Evolutionary conservation across 164 flowering plant genomes (phyloP), one percentile per base, ranked within the genome.

Genomic region (Vitis amurensis): DNA sequence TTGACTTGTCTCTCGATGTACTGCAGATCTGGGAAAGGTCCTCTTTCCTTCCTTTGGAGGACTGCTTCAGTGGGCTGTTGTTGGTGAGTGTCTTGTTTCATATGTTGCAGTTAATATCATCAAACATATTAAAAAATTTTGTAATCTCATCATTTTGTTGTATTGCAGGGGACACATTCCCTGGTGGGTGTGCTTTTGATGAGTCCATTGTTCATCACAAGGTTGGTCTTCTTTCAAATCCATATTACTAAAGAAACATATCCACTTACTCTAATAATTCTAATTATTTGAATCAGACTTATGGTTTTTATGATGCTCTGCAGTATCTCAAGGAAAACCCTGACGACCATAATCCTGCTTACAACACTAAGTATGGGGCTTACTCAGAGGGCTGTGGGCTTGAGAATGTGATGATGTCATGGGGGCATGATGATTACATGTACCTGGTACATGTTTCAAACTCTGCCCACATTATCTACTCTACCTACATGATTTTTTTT

Each of bases 351-450:
- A 79, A 89, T 63, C 85, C 93, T 4, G 58, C 66, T 11, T 91
- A 60, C 84, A 76, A 74, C 70, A 86, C 92, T 0, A 89, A 86
- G 71, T 68, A 83, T 14, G 89, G 92, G 9, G 73, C 83, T 49
- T 91, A 91, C 81, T 47, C 73, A 0, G 85, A 81, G 75, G 81
- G 80, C 27, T 91, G 96, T 66, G 93, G 96, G 15, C 85, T 91
- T 9, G 72, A 83, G 44, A 86, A 87, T 29, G 91, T 89, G 9
- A 68, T 77, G 63, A 91, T 91, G 86, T 80, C 93, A 0, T 89
- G 90, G 89, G 93, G 96, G 27, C 96, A 91, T 16, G 91, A 90
- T 19, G 90, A 86, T 60, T 90, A 90, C 78, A 90, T 90, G 96
- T 89, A 87, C 72, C 70, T 86, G 91, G 96, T 90, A 87, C 8